Evolutionary conservation across 2,329 filamentous ascomycete genomes (phyloP), one percentile per base, ranked within the genome.

Genomic region (Clonostachys rosea): DNA sequence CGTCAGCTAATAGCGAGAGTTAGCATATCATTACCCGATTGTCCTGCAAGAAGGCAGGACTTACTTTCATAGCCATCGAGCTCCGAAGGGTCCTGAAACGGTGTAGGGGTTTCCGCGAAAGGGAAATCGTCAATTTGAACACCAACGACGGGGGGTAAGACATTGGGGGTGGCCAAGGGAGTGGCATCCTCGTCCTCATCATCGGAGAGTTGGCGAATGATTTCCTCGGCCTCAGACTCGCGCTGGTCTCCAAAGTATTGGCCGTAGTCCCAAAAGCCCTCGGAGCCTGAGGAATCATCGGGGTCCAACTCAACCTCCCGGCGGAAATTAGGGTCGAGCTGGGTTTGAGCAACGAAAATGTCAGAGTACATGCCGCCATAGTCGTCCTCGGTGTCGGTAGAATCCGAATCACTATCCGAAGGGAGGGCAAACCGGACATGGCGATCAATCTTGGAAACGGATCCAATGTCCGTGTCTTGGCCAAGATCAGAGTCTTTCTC

Each of bases 381-480:
- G 52, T 83, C 78, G 49, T 83, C 77, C 37, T 84, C 80, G 5
- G 75, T 79, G 16, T 46, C 44, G 5, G 37, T 42, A 18, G 36
- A 46, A 79, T 86, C 55, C 89, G 85, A 48, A 49, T 78, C 76
- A 10, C 24, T 30, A 9, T 30, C 24, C 6, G 24, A 30, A 49
- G 83, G 77, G 39, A 85, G 75, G 46, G 84, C 77, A 57, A 94
- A 94, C 57, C 86, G 87, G 40, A 94, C 89, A 54, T 86, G 86
- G 49, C 87, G 82, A 52, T 78, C 71, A 10, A 34, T 35, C 17
- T 30, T 76, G 36, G 36, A 69, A 20, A 71, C 67, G 18, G 64
- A 55, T 37, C 75, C 71, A 7, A 70, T 69, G 33, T 60, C 59
- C 45, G 70, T 62, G 42, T 72, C 62, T 39, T 59, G 56, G 41